Base-by-base conservation (phyloP, 2,329 filamentous ascomycete species). In the Hansfordia pulvinata region DNA sequence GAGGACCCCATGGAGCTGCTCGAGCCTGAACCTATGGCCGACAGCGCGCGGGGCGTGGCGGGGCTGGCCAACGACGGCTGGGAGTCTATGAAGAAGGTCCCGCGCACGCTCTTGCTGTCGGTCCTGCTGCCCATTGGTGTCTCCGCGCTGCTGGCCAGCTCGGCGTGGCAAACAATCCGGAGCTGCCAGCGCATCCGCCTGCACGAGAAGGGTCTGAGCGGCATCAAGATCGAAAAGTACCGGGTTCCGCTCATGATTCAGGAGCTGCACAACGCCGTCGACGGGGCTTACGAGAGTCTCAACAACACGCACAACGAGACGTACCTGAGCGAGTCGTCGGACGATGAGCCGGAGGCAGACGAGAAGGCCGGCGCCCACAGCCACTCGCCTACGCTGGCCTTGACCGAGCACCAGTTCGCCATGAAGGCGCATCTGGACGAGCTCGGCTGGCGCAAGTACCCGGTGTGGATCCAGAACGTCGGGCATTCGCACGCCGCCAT, bases 401-500 rank as follows among this genome's bases (percentile, higher is more conserved):
- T 96, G 28, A 76, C 81, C 0, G 63, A 75, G 4, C 69, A 74
- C 25, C 88, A 96, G 52, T 93, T 93, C 46, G 64, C 69, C 25
- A 93, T 93, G 70, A 80, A 93, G 34, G 64, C 78, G 17, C 69
- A 73, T 8, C 58, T 96, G 25, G 74, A 96, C 40, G 47, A 50
- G n/a, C 46, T 76, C 3, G 61, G 64, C 4, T 77, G 70, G 66
- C 59, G 62, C 25, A 79, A 76, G 47, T 76, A 70, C 36, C 69
- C 65, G 1, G 70, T 86, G 4, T 76, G 78, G 53, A 86, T 90
- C 20, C 77, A 79, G 36, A 79, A 85, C 5, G 65, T 73, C 29
- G 56, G 63, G n/a, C 83, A 93, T 46, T 82, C 71, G 32, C 88
- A 96, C 50, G 88, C 86, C 0, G 86, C 86, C 3, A 93, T 96